phyloP scores from a whole-genome alignment of 257 asterid species.

The Solanum pennellii region DNA sequence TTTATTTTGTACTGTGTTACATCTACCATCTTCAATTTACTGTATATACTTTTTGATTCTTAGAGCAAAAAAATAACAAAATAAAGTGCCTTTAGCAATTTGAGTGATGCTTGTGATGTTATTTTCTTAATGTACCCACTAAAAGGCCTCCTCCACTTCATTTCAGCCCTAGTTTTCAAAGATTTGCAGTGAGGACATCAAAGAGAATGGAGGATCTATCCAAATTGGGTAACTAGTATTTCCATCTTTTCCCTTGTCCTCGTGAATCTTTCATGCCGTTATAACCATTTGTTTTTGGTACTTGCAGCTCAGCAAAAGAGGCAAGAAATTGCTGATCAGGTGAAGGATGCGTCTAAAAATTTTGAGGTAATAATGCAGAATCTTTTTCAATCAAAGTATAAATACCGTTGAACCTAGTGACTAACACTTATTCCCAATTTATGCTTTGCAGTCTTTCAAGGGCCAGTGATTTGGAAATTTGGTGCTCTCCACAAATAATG shows the following conservation, averaged over 20 bases:
- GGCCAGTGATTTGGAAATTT: neutral
- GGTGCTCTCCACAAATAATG: neutral
- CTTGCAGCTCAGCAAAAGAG: slow-evolving; percentile 61
- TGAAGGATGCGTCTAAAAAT: slow-evolving; percentile 42
- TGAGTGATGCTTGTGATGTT: neutral
- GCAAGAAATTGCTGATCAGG: slow-evolving; percentile 46
- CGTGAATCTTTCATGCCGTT: neutral
- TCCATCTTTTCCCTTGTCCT: neutral
- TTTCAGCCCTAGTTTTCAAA: slow-evolving; percentile 54
- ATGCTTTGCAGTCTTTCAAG: neutral
- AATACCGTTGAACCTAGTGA: neutral
- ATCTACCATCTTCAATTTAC: neutral
- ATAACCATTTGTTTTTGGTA: neutral
- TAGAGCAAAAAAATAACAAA: neutral
- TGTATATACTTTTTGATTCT: neutral
- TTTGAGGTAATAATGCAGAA: neutral
- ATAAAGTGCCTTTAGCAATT: neutral
- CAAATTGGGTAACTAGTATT: slow-evolving; percentile 24
- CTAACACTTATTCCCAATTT: neutral
- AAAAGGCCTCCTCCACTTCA: neutral
- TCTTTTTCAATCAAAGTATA: neutral
- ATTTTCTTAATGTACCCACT: neutral
- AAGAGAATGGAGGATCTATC: slow-evolving; percentile 48
- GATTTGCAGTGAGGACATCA: slow-evolving; percentile 81
- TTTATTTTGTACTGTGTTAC: neutral